Evolutionary conservation across 176 grass and related monocot genomes (phyloP), one percentile per base, ranked within the genome.

Genomic region (Elaeis guineensis): DNA sequence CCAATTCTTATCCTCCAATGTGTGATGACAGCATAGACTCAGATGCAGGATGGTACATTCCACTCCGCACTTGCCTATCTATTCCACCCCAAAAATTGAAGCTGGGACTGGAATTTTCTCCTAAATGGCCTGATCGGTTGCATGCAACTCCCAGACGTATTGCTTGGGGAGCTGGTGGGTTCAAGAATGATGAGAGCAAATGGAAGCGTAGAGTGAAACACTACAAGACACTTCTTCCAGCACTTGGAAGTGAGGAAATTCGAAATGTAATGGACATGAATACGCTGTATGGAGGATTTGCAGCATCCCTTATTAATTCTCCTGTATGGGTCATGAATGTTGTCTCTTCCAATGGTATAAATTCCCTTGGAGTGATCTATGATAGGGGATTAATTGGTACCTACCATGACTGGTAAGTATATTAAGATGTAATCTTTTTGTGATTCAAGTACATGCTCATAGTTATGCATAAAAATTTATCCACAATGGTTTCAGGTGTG

Each of bases 261-360:
- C 80, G 86, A 63, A 96, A 90, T 55, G 62, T 96, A 57, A 96
- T 96, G 80, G 91, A 96, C 80, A 96, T 90, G 86, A 87, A 87
- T 69, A 80, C 91, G 0, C 63, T 90, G 2, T 96, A 87, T 52
- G 91, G 80, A 39, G 91, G 91, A 0, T 76, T 96, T 55, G 83
- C 91, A 0, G 75, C 80, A 16, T 57, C 58, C n/a, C 58, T 96
- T 25, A 66, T 86, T 64, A 84, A 90, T 63, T 84, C 90, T 78
- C 83, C 91, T 16, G 72, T 87, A 17, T 96, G 91, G 91, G 91
- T 90, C 50, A 96, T 96, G 91, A 96, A 96, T 57, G 87, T 90
- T 23, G 91, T 96, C 58, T 90, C 91, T 57, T 82, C 83, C 17
- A 87, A 90, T 67, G 83, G 58, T 2, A 69, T 82, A 14, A 85